A percentile compares a stretch with the other conserved stretches of the same genome.
Conservation (phyloP, 495 filamentous ascomycete genomes). For the Xylaria acuta region DNA sequence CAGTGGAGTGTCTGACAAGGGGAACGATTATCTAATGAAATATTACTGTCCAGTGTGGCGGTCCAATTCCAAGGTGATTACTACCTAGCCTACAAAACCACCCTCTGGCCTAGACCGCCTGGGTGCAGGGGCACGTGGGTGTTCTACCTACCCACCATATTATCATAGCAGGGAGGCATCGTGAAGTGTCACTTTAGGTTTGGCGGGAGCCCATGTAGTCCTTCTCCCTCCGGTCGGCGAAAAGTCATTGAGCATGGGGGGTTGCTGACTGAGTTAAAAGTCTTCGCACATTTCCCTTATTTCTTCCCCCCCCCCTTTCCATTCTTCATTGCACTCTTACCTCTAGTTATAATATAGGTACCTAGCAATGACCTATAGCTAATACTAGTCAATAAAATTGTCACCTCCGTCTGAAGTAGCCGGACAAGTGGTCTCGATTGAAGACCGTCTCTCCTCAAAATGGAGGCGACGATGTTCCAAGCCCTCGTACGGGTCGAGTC, state of each 20-base stretch:
- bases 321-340: not conserved
- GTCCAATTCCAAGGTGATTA: not conserved
- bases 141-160: not conserved
- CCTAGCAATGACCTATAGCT: slow-evolving; percentile 1
- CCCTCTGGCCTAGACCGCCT: slow-evolving; percentile 3
- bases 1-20: slow-evolving; percentile 2
- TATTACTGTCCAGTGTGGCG: not conserved
- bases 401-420: not conserved
- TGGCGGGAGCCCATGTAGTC: not conserved
- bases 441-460: slow-evolving; percentile 17
- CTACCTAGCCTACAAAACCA: not conserved
- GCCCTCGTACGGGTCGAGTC: slow-evolving; percentile 42
- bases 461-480: slow-evolving; percentile 37
- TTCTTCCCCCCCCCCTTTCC: not conserved
- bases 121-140: not conserved
- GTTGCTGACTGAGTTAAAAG: slow-evolving; percentile 5
- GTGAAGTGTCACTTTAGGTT: slow-evolving; percentile 17
- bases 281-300: not conserved
- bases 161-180: slow-evolving; percentile 3
- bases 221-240: slow-evolving; percentile 3
- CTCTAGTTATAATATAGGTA: slow-evolving; percentile 1
- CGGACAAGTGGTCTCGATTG: not conserved
- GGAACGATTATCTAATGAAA: not conserved
- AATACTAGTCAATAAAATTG: slow-evolving; percentile 2
- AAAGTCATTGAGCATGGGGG: not conserved